Evolutionary conservation across 2,329 filamentous ascomycete species (phyloP), one percentile per base, ranked within the genome.

Genomic region (Nothophaeocryptopus gaeumannii): DNA sequence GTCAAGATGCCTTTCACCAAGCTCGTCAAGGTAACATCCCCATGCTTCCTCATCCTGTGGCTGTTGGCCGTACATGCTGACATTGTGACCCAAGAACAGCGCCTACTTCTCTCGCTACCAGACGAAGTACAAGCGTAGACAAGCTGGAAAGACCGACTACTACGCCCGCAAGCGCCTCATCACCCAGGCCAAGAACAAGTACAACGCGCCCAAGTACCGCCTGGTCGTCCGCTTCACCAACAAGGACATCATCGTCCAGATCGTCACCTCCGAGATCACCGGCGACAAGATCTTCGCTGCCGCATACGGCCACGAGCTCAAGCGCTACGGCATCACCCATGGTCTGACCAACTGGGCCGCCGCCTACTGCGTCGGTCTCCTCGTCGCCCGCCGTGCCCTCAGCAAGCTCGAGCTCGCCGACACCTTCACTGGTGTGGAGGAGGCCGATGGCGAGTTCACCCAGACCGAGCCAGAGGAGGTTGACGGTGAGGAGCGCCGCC

Each of bases 151-250:
- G 88, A 99, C 93, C 81, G 93, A 99, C 77, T 99, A 99, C 89
- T 97, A 96, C 78, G 93, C 93, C 74, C 92, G 93, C 77, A 97
- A 97, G 89, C 88, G 93, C 73, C 84, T 99, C 77, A 93, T 97
- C 83, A 91, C 89, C 81, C 93, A 99, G 84, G 93, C 93, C 80
- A 99, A 97, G 89, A 99, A 99, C 89, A 99, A 99, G 88, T 99
- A 97, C 88, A 95, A 95, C 80, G 88, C 93, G 61, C 93, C 93
- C 78, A 99, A 99, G 85, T 97, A 99, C 87, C 89, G 93, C 73
- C 87, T 99, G 72, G 93, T 99, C 65, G 89, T 99, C 74, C 93
- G 93, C 62, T 71, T 71, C 67, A 70, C 68, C 64, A 70, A 97
- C 87, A 89, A 90, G 78, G 92, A 99, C 83, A 95, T 97, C 81